Evolutionary conservation across 371 early-diverging fungal species (phyloP).

Genomic region (Mucor saturninus): DNA sequence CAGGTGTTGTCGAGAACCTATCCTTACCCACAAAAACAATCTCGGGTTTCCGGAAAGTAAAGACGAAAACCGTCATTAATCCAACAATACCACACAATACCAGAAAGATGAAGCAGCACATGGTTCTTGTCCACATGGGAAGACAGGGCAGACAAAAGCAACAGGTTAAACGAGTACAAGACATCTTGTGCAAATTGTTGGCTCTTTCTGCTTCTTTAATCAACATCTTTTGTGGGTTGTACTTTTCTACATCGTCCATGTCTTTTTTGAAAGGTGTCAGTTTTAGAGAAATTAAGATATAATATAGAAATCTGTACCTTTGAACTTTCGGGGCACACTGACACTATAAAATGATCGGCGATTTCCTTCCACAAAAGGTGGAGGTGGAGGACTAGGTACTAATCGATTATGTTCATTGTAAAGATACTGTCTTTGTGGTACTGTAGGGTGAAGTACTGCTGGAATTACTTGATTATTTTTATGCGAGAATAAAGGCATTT

Average conservation of each 20-base stretch:
- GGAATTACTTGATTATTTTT: neutral
- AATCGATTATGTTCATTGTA: conserved; percentile 1
- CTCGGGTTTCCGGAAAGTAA: conserved; percentile 11
- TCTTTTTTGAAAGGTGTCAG: neutral
- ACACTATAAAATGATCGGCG: neutral
- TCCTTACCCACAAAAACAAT: conserved; percentile 9
- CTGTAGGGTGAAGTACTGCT: neutral
- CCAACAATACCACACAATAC: conserved; percentile 6
- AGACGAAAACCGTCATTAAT: neutral
- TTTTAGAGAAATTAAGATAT: neutral
- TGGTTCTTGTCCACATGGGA: conserved; percentile 25
- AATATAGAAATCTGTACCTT: neutral
- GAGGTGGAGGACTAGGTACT: conserved; percentile 2
- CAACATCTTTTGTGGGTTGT: conserved; percentile 1
- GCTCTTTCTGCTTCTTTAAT: neutral
- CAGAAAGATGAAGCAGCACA: conserved; percentile 20
- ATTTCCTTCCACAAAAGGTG: neutral
- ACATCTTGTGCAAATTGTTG: neutral
- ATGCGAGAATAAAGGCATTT: neutral
- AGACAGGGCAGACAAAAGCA: conserved; percentile 22
- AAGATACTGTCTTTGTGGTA: neutral
- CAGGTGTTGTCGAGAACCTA: neutral
- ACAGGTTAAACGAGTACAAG: conserved; percentile 9
- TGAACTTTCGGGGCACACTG: neutral
- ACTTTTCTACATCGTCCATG: conserved; percentile 1